Evolutionary conservation across 1,284 basidiomycete species (phyloP), one percentile per base, ranked within the genome.

Genomic region (Abortiporus biennis): DNA sequence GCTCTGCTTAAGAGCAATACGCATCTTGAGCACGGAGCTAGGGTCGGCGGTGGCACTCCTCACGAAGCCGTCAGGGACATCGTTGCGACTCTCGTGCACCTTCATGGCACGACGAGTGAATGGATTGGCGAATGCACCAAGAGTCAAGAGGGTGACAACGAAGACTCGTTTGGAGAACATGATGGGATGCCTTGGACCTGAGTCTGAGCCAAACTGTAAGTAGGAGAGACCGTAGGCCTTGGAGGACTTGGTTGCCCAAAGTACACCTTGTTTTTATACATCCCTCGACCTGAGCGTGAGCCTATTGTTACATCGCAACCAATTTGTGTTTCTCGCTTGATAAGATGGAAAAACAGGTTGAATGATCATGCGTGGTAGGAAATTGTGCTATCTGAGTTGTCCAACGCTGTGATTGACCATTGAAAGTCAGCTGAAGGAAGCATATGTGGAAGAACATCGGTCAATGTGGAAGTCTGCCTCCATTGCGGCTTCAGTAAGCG

Each of bases 1-100:
- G 48, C 45, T 53, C 49, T 63, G 62, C 29, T 52, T 54, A 39
- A 67, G 59, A 13, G 60, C 64, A 17, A 67, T 52, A 21, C 62
- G 60, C 38, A 66, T 45, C 47, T 56, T 58, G 30, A 66, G 51
- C 13, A 46, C 47, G 17, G 52, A 44, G 36, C 56, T 50, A n/a
- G 53, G 44, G 2, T 55, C 35, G 1, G 64, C 59, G n/a, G 58
- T 38, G 24, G 55, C 57, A n/a, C 38, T 33, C 37, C 55, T 46
- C 11, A 52, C 51, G 50, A 58, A 66, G 24, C 60, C 62, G 11
- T 36, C 46, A 2, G 63, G 64, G 16, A 51, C 36, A 19, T 30
- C 48, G n/a, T 51, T 32, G 36, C 54, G 49, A 3, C 48, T 27
- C 48, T 64, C 62, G 46, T 62, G 63, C 34, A 64, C 29, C 35